Base-by-base conservation (phyloP, 352 stramenopile genomes). In the Phytophthora brassicae region DNA sequence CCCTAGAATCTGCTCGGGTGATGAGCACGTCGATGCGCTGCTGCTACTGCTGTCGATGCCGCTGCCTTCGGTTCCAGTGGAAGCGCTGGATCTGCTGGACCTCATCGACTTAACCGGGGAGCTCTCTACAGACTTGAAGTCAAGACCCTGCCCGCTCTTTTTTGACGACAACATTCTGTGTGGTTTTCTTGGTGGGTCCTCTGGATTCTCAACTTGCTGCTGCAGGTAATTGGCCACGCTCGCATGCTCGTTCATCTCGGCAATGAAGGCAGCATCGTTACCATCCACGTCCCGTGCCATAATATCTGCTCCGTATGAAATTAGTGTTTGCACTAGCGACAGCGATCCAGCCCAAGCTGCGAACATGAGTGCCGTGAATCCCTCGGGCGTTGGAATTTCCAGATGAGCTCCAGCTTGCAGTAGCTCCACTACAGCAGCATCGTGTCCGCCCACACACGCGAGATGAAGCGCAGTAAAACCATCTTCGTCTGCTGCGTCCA, bases 391-490 rank as follows among this genome's bases (percentile, higher is more conserved):
- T 26, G 73, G 38, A 7, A 66, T 42, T 60, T 82, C 72, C 47
- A 83, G 59, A 38, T 79, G 64, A 2, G 76, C 75, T 26, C 79
- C 79, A 4, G 65, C 68, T 2, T 41, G 56, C 14, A 85, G 64
- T 36, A 88, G 53, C 43, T 77, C 66, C 19, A 75, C 49, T 9
- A 82, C 77, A 2, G 74, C 74, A 38, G 70, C 72, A 24, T 75
- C 62, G 55, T 88, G 69, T 16, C 69, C 79, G 19, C 78, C 72
- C 33, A 86, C 72, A 23, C 74, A 85, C 4, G 79, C 79, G 20
- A 88, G 59, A 43, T 88, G 78, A 19, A 88, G 60, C 43, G 79
- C 75, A n/a, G 79, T 86, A 45, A 88, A 84, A 17, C 79, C 79
- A 24, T 88, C 75, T 45, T 79, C 65, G 35, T 85, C 75, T 35